phyloP scores from a whole-genome alignment of 2,329 filamentous ascomycete genomes.

The Fusarium cyanostomum region DNA sequence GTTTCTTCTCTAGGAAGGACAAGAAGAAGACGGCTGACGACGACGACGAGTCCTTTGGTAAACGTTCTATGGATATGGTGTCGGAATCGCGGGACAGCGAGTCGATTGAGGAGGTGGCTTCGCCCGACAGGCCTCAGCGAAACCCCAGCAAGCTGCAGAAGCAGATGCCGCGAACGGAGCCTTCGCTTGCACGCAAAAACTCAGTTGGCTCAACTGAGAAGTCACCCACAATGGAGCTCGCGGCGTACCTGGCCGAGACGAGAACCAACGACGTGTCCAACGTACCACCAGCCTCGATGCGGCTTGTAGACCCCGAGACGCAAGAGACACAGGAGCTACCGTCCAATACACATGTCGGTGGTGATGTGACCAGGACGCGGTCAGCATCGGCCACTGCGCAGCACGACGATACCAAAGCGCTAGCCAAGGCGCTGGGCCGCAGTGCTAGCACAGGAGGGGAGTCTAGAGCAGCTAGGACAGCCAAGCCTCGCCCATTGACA shows the following conservation, averaged over 20 bases:
- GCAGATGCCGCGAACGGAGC: slow-evolving; percentile 62
- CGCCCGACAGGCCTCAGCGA: slow-evolving; percentile 63
- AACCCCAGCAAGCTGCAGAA: slow-evolving; percentile 77
- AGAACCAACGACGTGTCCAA: slow-evolving; percentile 63
- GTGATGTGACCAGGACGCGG: slow-evolving; percentile 45
- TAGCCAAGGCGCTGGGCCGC: slow-evolving; percentile 37
- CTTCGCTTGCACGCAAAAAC: slow-evolving; percentile 56
- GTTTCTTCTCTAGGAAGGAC: slow-evolving; percentile 70
- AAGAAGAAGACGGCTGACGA: slow-evolving; percentile 66
- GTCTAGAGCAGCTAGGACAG: slow-evolving; percentile 61
- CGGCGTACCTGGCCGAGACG: slow-evolving; percentile 55
- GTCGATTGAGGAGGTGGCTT: slow-evolving; percentile 54
- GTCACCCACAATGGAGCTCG: slow-evolving; percentile 52
- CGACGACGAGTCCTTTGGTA: slow-evolving; percentile 69
- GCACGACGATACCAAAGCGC: slow-evolving; percentile 50
- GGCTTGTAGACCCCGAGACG: slow-evolving; percentile 65
- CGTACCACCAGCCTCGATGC: slow-evolving; percentile 66
- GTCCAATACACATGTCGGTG: slow-evolving; percentile 44
- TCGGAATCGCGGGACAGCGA: slow-evolving; percentile 57
- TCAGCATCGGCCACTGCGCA: slow-evolving; percentile 48
- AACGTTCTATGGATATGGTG: slow-evolving; percentile 67
- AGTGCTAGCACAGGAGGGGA: slow-evolving; percentile 53
- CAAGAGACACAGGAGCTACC: slow-evolving; percentile 53
- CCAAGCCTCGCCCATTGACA: slow-evolving; percentile 65
- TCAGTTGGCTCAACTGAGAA: slow-evolving; percentile 43